These are phyloP conservation scores for Solanum tarijense DNA, from an alignment of 257 asterid genomes.

Conservation along the genomic window DNA sequence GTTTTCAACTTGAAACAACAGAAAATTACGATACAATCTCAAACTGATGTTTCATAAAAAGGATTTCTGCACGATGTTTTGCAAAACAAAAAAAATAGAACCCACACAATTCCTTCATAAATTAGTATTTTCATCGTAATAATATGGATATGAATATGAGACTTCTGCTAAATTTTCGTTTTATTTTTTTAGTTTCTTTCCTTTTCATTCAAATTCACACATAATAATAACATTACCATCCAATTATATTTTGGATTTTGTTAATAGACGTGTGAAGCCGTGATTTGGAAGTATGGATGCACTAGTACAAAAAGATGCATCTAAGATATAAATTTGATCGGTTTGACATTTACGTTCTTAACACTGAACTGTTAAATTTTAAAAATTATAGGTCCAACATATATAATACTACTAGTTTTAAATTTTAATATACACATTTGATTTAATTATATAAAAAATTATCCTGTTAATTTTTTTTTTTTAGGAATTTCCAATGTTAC, in stretches of 20 bases:
- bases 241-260: background rate
- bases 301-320: too few species aligned
- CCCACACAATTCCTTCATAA: background rate
- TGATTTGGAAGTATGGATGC: too few species aligned
- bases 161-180: background rate
- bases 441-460: too few species aligned
- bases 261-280: background rate
- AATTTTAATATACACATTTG: too few species aligned
- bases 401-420: too few species aligned
- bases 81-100: background rate
- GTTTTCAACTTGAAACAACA: background rate
- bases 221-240: background rate
- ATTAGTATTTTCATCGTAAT: background rate
- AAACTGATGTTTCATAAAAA: background rate
- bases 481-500: too few species aligned
- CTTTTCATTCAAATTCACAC: background rate
- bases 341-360: too few species aligned
- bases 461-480: too few species aligned
- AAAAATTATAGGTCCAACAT: too few species aligned
- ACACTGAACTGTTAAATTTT: too few species aligned
- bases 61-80: too few species aligned
- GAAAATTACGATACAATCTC: background rate
- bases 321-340: too few species aligned
- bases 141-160: background rate
- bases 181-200: background rate